Conservation (phyloP, 2,329 filamentous ascomycete species). For the Penicillium sclerotiorum region DNA sequence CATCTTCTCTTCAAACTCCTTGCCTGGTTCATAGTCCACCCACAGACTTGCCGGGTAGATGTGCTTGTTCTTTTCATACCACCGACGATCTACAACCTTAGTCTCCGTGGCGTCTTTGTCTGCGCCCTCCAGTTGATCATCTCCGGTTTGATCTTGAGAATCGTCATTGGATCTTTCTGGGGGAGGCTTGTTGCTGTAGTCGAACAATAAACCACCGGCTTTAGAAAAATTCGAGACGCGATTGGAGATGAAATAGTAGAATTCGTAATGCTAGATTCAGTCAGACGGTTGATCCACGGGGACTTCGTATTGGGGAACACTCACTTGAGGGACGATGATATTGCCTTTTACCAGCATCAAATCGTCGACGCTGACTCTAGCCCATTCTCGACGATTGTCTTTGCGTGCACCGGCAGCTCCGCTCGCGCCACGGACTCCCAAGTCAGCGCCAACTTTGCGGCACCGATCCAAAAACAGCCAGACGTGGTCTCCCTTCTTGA, state of each 20-base stretch:
- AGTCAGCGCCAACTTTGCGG: constrained; percentile 82
- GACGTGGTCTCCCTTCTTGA: constrained; percentile 90
- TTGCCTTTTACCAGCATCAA: constrained; percentile 89
- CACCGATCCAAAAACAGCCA: constrained; percentile 94
- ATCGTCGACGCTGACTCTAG: constrained; percentile 90
- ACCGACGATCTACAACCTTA: constrained; percentile 92
- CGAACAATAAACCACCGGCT: constrained; percentile 76
- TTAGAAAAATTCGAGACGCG: constrained; percentile 64
- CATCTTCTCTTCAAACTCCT: constrained; percentile 68
- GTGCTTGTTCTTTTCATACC: constrained; percentile 98
- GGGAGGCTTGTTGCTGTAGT: constrained; percentile 62
- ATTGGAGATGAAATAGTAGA: constrained; percentile 96
- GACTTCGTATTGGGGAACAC: constrained; percentile 39
- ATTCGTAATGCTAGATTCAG: constrained; percentile 79
- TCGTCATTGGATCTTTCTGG: constrained; percentile 38
- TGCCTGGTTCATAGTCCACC: constrained; percentile 91
- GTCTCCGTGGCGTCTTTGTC: constrained; percentile 77
- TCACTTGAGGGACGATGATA: constrained; percentile 90
- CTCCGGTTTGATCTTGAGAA: constrained; percentile 49
- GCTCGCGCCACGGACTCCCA: constrained; percentile 69
- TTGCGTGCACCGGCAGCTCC: constrained; percentile 49
- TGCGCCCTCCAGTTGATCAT: constrained; percentile 70
- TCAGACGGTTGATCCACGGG: constrained; percentile 10
- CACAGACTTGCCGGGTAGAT: constrained; percentile 96
- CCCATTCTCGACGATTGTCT: constrained; percentile 78